Conservation (phyloP, 1,284 basidiomycete species). For the Pterulicium gracile region DNA sequence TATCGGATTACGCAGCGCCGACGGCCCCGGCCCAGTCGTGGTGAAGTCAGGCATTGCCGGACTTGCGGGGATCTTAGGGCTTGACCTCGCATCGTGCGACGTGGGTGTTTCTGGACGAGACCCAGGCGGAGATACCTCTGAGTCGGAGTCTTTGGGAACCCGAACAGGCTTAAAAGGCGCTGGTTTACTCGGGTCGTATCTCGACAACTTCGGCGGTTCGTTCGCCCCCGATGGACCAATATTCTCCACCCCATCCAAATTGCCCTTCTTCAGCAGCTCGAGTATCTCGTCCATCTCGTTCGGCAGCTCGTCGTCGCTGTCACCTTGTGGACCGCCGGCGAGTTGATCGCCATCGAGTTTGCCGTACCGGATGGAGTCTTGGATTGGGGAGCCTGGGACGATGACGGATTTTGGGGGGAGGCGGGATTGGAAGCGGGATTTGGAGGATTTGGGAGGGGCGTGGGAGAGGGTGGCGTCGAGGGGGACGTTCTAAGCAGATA, state of each 20-base stretch:
- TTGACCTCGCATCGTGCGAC: background rate
- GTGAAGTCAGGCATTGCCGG: background rate
- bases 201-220: background rate
- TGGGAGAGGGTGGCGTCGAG: background rate
- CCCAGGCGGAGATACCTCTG: background rate
- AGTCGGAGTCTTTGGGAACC: background rate
- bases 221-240: background rate
- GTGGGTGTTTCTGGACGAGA: background rate
- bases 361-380: background rate
- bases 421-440: background rate
- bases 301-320: background rate
- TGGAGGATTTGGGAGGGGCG: background rate
- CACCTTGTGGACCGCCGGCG: background rate
- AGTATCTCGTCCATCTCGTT: background rate
- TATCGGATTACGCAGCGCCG: background rate
- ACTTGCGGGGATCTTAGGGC: background rate
- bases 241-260: background rate
- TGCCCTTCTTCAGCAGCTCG: background rate
- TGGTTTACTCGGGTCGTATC: background rate
- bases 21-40: background rate
- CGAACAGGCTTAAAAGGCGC: background rate
- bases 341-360: background rate
- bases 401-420: background rate
- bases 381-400: background rate
- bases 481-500: background rate